A percentile compares a stretch with the other conserved stretches of the same genome.
These are phyloP conservation scores for Yamadazyma sp. DNA, from an alignment of 805 yeast genomes.

Conservation along the genomic window DNA sequence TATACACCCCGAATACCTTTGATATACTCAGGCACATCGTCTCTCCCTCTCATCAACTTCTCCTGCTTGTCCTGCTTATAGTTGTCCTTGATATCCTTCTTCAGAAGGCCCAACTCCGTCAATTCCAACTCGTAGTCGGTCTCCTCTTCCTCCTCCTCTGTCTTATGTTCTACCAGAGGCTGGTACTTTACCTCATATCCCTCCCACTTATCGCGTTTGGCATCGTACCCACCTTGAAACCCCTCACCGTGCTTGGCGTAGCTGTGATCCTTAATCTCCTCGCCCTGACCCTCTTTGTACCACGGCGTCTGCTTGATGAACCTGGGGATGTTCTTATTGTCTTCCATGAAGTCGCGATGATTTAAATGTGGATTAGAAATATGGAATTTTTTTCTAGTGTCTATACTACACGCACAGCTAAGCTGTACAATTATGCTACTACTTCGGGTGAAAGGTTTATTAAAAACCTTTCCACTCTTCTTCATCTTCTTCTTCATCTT, in stretches of 20 bases:
- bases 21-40: constrained; percentile 71
- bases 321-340: constrained; percentile 38
- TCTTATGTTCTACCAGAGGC: constrained; percentile 7
- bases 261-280: constrained; percentile 38
- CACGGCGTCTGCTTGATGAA: constrained; percentile 40
- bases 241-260: constrained; percentile 58
- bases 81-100: constrained; percentile 24
- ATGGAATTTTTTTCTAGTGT: no score
- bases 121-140: constrained; percentile 37
- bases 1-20: constrained; percentile 38
- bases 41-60: constrained; percentile 59
- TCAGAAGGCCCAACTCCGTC: constrained; percentile 32
- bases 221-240: constrained; percentile 63
- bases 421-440: constrained; percentile 4
- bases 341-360: constrained; percentile 9
- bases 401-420: constrained; percentile 6
- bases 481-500: constrained; percentile 21
- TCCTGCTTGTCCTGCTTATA: constrained; percentile 35
- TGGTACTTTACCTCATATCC: constrained; percentile 64
- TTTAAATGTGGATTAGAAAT: no score
- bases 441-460: no score
- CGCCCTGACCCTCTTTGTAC: constrained; percentile 26
- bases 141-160: constrained; percentile 23
- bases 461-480: constrained; percentile 37
- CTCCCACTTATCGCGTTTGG: constrained; percentile 78